These are phyloP conservation scores for Ceratobasidium sp. DNA, from an alignment of 1,284 basidiomycete genomes.

Conservation along the genomic window DNA sequence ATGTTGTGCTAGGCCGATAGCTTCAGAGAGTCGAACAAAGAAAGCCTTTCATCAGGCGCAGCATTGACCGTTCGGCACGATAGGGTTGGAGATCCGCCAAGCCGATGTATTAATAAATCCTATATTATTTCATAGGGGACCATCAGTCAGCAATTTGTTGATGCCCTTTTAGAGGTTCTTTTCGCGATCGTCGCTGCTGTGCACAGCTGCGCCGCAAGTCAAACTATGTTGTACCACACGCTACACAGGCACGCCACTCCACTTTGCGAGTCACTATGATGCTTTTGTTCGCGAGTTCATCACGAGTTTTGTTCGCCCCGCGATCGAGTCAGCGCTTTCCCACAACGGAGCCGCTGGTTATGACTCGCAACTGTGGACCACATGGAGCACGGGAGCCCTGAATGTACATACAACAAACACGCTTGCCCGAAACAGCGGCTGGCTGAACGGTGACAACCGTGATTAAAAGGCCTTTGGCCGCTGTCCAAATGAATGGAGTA, in stretches of 20 bases:
- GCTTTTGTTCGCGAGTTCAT: not conserved
- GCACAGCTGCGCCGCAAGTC: constrained; percentile 15
- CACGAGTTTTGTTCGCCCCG: constrained; percentile 2
- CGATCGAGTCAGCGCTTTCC: constrained; percentile 26
- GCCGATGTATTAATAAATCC: constrained; percentile 17
- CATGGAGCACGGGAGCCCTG: constrained; percentile 19
- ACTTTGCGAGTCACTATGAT: not conserved
- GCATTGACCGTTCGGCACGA: not conserved
- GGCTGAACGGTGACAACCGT: not conserved
- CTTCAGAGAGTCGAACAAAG: not conserved
- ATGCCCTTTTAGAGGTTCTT: constrained; percentile 3
- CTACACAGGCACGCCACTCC: not conserved
- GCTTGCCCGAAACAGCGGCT: constrained; percentile 3
- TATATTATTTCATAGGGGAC: not conserved
- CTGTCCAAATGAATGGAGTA: not conserved
- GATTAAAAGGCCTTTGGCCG: not conserved
- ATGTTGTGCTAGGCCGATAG: constrained; percentile 9
- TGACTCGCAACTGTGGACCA: constrained; percentile 23
- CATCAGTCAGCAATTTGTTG: constrained; percentile 13
- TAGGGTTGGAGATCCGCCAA: not conserved
- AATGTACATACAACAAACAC: not conserved
- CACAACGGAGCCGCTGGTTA: constrained; percentile 12
- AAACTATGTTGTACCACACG: not conserved
- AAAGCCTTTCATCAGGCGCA: not conserved
- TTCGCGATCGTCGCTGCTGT: constrained; percentile 12